Conservation (phyloP, 345 rosid genomes). For the Boechera divaricarpa region DNA sequence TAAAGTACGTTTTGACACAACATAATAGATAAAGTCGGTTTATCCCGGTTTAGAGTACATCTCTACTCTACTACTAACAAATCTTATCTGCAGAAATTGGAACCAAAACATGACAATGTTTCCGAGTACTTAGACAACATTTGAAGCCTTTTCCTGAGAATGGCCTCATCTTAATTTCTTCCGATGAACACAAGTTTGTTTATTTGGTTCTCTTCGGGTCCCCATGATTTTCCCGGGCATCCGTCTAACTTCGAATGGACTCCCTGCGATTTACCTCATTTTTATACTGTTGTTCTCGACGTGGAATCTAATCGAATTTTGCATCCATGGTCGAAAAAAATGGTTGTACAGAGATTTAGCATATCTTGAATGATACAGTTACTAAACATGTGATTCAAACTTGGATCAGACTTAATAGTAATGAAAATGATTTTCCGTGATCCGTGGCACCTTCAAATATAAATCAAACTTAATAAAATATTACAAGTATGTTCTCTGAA, state of each 20-base stretch:
- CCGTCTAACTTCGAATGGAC: too few relatives aligned
- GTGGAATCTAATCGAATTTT: background rate
- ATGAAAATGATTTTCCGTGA: slow-evolving; percentile 1
- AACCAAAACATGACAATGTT: background rate
- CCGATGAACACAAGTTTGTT: background rate
- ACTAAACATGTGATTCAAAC: slow-evolving; percentile 2
- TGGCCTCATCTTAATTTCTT: background rate
- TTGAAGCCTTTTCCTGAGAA: background rate
- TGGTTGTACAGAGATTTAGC: slow-evolving; percentile 13
- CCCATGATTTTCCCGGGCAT: too few relatives aligned
- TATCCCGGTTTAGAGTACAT: background rate
- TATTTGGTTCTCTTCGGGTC: too few relatives aligned
- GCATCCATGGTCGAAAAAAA: background rate
- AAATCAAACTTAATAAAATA: background rate
- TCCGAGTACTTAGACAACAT: background rate
- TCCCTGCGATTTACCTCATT: background rate
- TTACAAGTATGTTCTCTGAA: background rate
- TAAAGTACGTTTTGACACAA: too few relatives aligned
- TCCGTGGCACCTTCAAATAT: background rate
- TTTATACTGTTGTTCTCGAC: background rate
- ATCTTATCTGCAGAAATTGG: background rate
- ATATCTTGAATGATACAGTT: slow-evolving; percentile 26
- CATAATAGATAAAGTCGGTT: background rate
- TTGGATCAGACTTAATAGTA: slow-evolving; percentile 1
- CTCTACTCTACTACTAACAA: background rate